Evolutionary conservation across 2,329 filamentous ascomycete genomes (phyloP), one percentile per base, ranked within the genome.

Genomic region (Canariomyces notabilis): DNA sequence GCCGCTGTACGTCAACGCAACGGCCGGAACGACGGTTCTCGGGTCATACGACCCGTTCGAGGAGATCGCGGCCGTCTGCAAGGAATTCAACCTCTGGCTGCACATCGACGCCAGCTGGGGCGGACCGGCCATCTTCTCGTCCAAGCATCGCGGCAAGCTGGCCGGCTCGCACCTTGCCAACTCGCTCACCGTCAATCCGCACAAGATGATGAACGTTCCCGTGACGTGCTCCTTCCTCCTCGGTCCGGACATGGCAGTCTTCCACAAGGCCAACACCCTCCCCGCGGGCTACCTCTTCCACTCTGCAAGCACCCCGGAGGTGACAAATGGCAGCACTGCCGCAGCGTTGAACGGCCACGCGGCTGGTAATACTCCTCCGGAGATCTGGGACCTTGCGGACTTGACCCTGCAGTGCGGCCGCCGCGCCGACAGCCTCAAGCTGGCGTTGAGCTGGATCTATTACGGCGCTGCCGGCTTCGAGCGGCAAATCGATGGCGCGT

Each of bases 181-280:
- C 66, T 88, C 82, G 12, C 72, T 97, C 32, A 88, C 89, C 2
- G 79, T 95, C 44, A 97, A 95, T 66, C 90, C 93, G 47, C 93
- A 98, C 70, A 97, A 97, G 70, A 97, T 97, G 93, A 78, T 97
- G 62, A 88, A 88, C 48, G 87, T 89, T 2, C 91, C 93, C 0
- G 71, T 94, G 33, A 95, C 90, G 0, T 97, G 90, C 69, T 90
- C 85, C 0, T 96, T 95, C 70, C 76, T 98, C 4, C 76, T 98
- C 11, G 83, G 80, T 0, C 77, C 78, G 2, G 90, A 97, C 62
- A 68, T 94, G 61, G 72, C 75, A 46, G 70, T 84, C 19, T 94
- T 97, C 64, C 85, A 93, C 64, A 72, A 69, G 37, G 89, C 89
- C 11, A 95, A 95, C 68, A 95, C 87, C 2, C 76, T 95, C 2